phyloP scores from a whole-genome alignment of 106 monocot species.

The Triglochin maritima region DNA sequence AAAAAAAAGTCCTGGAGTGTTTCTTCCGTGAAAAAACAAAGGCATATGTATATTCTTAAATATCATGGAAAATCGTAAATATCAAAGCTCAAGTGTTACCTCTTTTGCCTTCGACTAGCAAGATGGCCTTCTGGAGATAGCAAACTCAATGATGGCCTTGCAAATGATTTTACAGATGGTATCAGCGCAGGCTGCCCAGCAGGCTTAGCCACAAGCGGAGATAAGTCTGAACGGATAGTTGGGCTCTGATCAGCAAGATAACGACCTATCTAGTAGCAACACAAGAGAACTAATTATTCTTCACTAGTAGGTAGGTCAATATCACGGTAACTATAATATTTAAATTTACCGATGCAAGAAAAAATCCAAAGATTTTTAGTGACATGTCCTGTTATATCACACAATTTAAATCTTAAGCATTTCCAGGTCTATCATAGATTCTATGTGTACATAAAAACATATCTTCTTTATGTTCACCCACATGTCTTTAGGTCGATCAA shows the following conservation, averaged over 20 bases:
- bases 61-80: background rate
- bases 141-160: conserved; percentile 23
- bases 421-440: too few relatives aligned
- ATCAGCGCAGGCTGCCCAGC: conserved; percentile 24
- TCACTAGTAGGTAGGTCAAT: too few relatives aligned
- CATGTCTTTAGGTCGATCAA: too few relatives aligned
- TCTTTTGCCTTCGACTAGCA: conserved; percentile 34
- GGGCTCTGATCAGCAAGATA: conserved; percentile 44
- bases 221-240: conserved; percentile 18
- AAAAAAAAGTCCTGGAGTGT: too few relatives aligned
- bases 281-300: background rate
- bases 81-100: conserved; percentile 11
- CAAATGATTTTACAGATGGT: conserved; percentile 31
- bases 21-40: too few relatives aligned
- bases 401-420: too few relatives aligned
- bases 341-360: conserved; percentile 3
- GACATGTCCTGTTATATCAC: background rate
- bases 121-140: conserved; percentile 18
- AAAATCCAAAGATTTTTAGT: background rate
- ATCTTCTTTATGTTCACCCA: too few relatives aligned
- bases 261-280: conserved; percentile 47
- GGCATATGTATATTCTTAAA: too few relatives aligned
- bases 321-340: too few relatives aligned
- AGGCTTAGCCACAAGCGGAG: conserved; percentile 3
- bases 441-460: too few relatives aligned